phyloP scores from a whole-genome alignment of 306 rosid species.

The Pueraria montana region DNA sequence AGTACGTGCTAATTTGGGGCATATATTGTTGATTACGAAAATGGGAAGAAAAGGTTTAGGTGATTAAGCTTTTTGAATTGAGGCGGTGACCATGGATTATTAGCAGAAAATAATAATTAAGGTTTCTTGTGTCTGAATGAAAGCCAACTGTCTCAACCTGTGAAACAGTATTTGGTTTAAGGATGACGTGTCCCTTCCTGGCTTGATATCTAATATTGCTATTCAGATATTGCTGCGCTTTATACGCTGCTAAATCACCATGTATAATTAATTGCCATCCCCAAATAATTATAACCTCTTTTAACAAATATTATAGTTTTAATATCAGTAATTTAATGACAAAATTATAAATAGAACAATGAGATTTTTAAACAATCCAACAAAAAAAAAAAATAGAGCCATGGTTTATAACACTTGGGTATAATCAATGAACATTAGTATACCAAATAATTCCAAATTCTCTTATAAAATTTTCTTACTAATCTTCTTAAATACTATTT shows the following conservation, averaged over 20 bases:
- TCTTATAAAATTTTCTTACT: neutral
- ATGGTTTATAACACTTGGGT: neutral
- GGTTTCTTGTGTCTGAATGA: constrained; percentile 34
- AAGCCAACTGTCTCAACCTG: constrained; percentile 53
- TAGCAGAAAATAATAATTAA: constrained; percentile 14
- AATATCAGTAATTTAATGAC: neutral
- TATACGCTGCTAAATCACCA: neutral
- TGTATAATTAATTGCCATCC: neutral
- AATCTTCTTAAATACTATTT: too few species aligned
- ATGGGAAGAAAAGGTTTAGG: neutral
- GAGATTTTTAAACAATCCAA: neutral
- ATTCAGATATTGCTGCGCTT: constrained; percentile 42
- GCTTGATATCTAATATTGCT: neutral
- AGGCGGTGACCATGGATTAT: constrained; percentile 3
- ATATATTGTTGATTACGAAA: neutral
- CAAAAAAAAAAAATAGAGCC: neutral
- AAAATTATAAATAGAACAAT: neutral
- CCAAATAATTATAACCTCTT: neutral
- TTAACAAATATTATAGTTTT: neutral
- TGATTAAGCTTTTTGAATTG: constrained; percentile 17
- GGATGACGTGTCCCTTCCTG: neutral
- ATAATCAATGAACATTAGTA: too few species aligned
- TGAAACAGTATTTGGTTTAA: constrained; percentile 45
- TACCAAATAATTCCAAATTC: too few species aligned
- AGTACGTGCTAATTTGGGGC: constrained; percentile 2